Percentiles rank a stretch among this genome's conserved stretches.
These are phyloP conservation scores for Rhinocladiella mackenziei DNA, from an alignment of 2,329 filamentous ascomycete species.

Conservation along the genomic window DNA sequence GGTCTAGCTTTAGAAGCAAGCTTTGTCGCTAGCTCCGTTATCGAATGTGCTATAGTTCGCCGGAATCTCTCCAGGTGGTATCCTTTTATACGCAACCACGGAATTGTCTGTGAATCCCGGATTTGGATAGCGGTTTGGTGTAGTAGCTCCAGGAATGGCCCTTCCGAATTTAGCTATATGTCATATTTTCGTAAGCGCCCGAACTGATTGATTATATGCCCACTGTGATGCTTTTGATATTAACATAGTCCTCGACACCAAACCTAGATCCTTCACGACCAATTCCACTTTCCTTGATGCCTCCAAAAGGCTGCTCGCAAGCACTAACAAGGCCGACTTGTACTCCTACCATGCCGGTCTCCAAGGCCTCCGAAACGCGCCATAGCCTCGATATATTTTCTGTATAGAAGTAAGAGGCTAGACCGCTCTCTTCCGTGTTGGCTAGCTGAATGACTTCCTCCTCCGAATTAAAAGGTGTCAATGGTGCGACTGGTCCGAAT, in stretches of 20 bases:
- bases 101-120: too few species aligned
- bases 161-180: too few species aligned
- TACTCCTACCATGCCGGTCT: slow-evolving; percentile 78
- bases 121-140: too few species aligned
- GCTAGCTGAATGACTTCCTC: slow-evolving; percentile 34
- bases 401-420: slow-evolving; percentile 46
- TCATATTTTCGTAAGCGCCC: too few species aligned
- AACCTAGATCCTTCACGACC: slow-evolving; percentile 6
- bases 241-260: slow-evolving; percentile 66
- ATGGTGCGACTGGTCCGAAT: slow-evolving; percentile 67
- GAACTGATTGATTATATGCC: too few species aligned
- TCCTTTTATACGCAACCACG: too few species aligned
- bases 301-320: slow-evolving; percentile 26
- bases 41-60: too few species aligned
- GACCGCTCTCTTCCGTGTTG: slow-evolving; percentile 33
- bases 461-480: slow-evolving; percentile 60
- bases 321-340: slow-evolving; percentile 40
- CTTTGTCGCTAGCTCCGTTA: too few species aligned
- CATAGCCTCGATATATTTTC: slow-evolving; percentile 48
- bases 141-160: too few species aligned
- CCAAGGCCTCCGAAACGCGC: slow-evolving; percentile 64
- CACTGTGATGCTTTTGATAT: slow-evolving; percentile 65
- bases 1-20: too few species aligned
- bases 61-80: too few species aligned
- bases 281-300: slow-evolving; percentile 33